Conservation (phyloP, 768 basidiomycete species). For the Russula emetica region DNA sequence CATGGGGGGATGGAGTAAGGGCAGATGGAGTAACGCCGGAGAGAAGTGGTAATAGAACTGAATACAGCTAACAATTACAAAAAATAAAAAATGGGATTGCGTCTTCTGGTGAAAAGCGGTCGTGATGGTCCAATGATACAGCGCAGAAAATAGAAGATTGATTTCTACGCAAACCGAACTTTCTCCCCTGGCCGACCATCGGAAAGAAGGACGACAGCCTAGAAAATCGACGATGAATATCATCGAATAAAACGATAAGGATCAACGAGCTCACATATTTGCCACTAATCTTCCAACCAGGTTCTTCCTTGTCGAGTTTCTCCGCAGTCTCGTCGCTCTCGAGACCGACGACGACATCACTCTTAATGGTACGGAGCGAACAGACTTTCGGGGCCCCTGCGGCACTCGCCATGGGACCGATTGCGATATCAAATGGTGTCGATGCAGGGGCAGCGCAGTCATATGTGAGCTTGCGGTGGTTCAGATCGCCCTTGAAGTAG, state of each 20-base stretch:
- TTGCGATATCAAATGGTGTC: slow-evolving; percentile 85
- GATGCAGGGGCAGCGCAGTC: slow-evolving; percentile 82
- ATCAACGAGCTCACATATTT: slow-evolving; percentile 71
- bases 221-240: slow-evolving; percentile 10
- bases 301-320: slow-evolving; percentile 75
- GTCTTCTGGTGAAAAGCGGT: background rate
- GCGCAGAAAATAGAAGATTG: background rate
- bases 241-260: background rate
- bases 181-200: slow-evolving; percentile 87
- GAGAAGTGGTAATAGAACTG: background rate
- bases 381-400: slow-evolving; percentile 84
- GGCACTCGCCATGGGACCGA: slow-evolving; percentile 86
- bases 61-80: slow-evolving; percentile 22
- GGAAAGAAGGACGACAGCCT: slow-evolving; percentile 86
- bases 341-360: slow-evolving; percentile 89
- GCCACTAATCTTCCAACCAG: slow-evolving; percentile 96
- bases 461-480: slow-evolving; percentile 87
- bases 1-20: background rate
- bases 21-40: slow-evolving; percentile 1
- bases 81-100: slow-evolving; percentile 19
- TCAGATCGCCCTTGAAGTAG: slow-evolving; percentile 91
- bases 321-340: slow-evolving; percentile 72
- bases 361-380: slow-evolving; percentile 89
- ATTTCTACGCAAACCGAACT: slow-evolving; percentile 60
- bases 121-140: background rate